Evolutionary conservation across 2,329 filamentous ascomycete genomes (phyloP).

Genomic region (Colletotrichum neosansevieriae): DNA sequence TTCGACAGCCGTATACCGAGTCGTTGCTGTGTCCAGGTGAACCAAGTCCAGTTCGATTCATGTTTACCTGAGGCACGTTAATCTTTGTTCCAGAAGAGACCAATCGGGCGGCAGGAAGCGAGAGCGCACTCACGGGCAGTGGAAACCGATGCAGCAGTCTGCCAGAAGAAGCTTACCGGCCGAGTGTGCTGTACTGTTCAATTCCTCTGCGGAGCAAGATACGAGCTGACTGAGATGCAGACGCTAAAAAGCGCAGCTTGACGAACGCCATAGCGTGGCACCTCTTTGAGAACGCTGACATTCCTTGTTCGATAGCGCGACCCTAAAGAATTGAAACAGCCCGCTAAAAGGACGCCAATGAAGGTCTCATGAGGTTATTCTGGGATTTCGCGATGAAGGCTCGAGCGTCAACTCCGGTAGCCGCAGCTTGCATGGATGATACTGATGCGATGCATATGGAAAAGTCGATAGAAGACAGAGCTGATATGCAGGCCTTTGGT

Average conservation of each 20-base stretch:
- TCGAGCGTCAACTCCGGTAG: slow-evolving; percentile 22
- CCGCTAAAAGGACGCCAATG: neutral
- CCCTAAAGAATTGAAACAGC: slow-evolving; percentile 18
- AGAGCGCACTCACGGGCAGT: neutral
- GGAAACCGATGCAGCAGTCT: neutral
- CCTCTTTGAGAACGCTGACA: neutral
- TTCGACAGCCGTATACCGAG: neutral
- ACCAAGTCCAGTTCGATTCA: too few relatives aligned
- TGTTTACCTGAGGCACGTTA: too few relatives aligned
- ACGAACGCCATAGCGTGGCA: neutral
- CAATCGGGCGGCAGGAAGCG: neutral
- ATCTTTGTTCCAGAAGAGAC: too few relatives aligned
- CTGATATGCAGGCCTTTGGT: slow-evolving; percentile 11
- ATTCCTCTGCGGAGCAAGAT: neutral
- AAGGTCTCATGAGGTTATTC: slow-evolving; percentile 18
- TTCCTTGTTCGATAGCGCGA: slow-evolving; percentile 17
- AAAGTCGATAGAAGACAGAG: slow-evolving; percentile 21
- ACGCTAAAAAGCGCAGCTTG: neutral
- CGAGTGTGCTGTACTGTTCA: neutral
- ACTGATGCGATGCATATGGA: slow-evolving; percentile 1
- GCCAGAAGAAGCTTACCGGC: neutral
- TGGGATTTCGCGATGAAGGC: slow-evolving; percentile 10
- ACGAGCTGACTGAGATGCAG: neutral
- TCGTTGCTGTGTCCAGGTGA: too few relatives aligned
- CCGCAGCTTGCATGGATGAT: neutral